Conservation (phyloP, 148 eudicot species). For the Nepenthes mirabilis region DNA sequence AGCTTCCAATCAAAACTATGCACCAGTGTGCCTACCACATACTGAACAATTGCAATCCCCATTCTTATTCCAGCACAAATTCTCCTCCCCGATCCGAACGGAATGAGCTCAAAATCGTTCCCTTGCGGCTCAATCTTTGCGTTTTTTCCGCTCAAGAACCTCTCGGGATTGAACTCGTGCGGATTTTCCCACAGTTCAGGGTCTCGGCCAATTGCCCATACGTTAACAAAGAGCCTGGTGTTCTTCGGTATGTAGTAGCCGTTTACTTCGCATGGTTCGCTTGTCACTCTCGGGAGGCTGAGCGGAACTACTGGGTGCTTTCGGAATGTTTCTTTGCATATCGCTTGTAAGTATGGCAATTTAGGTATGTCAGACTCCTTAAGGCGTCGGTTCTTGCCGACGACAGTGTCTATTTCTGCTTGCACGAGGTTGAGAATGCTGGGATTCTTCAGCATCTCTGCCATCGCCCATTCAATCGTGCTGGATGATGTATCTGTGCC, state of each 20-base stretch:
- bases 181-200: conserved; percentile 25
- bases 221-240: conserved; percentile 17
- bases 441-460: conserved; percentile 21
- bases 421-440: conserved; percentile 12
- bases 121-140: conserved; percentile 15
- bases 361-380: conserved; percentile 24
- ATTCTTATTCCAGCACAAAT: conserved; percentile 29
- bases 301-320: conserved; percentile 28
- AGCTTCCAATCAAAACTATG: conserved; percentile 32
- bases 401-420: conserved; percentile 16
- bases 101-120: conserved; percentile 21
- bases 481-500: conserved; percentile 33
- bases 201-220: conserved; percentile 32
- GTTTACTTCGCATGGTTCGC: conserved; percentile 14
- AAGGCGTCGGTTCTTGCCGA: conserved; percentile 12
- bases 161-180: conserved; percentile 19
- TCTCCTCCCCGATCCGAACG: conserved; percentile 35
- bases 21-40: conserved; percentile 21
- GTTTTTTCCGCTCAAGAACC: conserved; percentile 14
- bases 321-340: conserved; percentile 25
- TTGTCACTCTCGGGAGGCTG: conserved; percentile 13
- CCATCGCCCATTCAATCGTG: conserved; percentile 29
- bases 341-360: conserved; percentile 23
- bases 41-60: conserved; percentile 20
- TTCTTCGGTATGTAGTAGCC: conserved; percentile 23